Evolutionary conservation across 306 rosid genomes (phyloP), one percentile per base, ranked within the genome.

Genomic region (Gastrolobium villosum): DNA sequence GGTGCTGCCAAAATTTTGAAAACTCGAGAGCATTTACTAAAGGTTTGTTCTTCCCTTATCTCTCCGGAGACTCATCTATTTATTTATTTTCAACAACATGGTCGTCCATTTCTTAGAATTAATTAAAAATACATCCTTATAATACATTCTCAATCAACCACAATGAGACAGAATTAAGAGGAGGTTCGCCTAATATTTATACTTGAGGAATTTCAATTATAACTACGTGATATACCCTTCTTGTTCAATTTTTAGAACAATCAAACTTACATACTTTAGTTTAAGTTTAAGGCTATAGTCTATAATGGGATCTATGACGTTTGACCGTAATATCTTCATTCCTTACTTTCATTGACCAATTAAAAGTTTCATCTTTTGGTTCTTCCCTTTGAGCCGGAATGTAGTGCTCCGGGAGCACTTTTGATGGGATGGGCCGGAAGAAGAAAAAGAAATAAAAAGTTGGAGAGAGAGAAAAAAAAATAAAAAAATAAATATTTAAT

Each of bases 1-100:
- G 99, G 99, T 6, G 99, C 99, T 41, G 97, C 99, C 84, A 95
- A 87, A 86, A 89, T 95, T 76, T 86, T 95, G 84, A 95, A 92
- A 87, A 84, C 71, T 70, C 93, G 99, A 11, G 97, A 95, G 40
- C 89, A 91, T 84, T 88, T 92, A 66, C 81, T 94, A 59, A 94
- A 94, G 99, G 99, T 91, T 30, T 13, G 43, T 72, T 57, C 10
- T 56, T 55, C 4, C 26, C 54, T 70, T 3, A 4, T 3, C 10
- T 54, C 54, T 41, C 30, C 3, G 4, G 5, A 45, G 13, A 32
- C 13, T 6, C 4, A 15, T 59, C 35, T 20, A 10, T 54, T 11
- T 6, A 50, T 4, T 26, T 10, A 45, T 45, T 32, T 6, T 49
- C 7, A 69, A 32, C 45, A 14, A 31, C 7, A 10, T 37, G 28